Percentiles rank a stretch among this genome's conserved stretches.
Evolutionary conservation across 805 yeast genomes (phyloP).

Genomic region (Debaryomyces maramus): DNA sequence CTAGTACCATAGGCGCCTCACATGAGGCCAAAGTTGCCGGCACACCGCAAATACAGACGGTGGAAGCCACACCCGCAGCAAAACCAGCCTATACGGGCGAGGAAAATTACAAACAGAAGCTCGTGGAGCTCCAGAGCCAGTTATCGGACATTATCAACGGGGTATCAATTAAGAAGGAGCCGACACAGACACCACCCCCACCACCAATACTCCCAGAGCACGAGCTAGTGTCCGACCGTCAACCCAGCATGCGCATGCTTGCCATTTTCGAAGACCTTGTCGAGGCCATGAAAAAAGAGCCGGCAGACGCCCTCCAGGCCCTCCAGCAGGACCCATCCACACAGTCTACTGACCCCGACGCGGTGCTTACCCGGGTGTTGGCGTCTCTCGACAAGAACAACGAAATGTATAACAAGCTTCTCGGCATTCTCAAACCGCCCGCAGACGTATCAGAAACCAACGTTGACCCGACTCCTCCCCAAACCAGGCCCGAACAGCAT

Average conservation of each 20-base stretch:
- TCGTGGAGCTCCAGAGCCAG: constrained; percentile 3
- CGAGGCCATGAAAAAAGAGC: constrained; percentile 5
- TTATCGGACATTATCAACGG: constrained; percentile 2
- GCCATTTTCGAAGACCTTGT: constrained; percentile 8
- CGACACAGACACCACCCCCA: background rate
- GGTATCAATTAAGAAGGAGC: background rate
- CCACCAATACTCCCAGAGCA: background rate
- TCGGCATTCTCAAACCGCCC: constrained; percentile 3
- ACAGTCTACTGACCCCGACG: background rate
- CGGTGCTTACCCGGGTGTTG: constrained; percentile 3
- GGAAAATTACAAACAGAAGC: background rate
- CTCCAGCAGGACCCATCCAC: background rate
- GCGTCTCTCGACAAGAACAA: constrained; percentile 7
- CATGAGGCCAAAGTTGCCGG: no score
- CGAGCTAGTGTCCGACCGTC: background rate
- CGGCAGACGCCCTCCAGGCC: background rate
- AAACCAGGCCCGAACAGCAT: no score
- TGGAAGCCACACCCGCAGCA: background rate
- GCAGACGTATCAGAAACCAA: background rate
- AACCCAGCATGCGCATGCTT: constrained; percentile 4
- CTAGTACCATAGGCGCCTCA: background rate
- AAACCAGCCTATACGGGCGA: background rate
- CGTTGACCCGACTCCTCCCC: no score
- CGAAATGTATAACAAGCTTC: constrained; percentile 6
- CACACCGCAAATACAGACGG: background rate